These are phyloP conservation scores for Eragrostis nindensis DNA, from an alignment of 176 grass and related monocot genomes.

Conservation along the genomic window DNA sequence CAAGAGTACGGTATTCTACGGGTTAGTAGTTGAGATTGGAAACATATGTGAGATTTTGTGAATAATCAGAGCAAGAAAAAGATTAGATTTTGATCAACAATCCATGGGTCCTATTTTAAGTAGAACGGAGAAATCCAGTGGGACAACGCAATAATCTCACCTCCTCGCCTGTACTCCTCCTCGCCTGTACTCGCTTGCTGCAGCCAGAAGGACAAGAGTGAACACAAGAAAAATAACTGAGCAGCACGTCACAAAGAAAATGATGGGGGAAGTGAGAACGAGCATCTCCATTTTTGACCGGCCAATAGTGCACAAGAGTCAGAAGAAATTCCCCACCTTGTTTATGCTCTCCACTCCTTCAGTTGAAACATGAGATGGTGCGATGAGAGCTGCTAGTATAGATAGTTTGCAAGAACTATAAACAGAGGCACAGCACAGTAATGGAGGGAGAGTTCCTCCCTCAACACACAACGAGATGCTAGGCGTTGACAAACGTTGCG, in stretches of 20 bases:
- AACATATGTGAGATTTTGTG: not conserved
- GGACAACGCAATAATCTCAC: not conserved
- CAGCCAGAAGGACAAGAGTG: not conserved
- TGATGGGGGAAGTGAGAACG: not conserved
- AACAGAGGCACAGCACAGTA: not conserved
- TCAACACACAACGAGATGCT: not conserved
- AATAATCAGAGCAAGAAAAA: slow-evolving; percentile 32
- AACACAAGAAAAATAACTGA: not conserved
- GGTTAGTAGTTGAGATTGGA: not conserved
- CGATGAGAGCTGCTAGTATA: no score
- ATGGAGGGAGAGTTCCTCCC: not conserved
- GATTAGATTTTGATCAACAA: not conserved
- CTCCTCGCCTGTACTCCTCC: slow-evolving; percentile 24
- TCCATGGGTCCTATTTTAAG: not conserved
- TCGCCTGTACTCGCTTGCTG: not conserved
- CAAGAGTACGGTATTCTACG: not conserved
- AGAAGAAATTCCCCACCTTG: not conserved
- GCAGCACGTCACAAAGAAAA: slow-evolving; percentile 28
- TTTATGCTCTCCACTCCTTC: not conserved
- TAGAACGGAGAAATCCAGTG: not conserved
- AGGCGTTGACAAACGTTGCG: not conserved
- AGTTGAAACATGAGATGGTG: not conserved
- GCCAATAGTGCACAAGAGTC: not conserved
- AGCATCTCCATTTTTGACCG: not conserved
- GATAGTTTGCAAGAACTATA: not conserved